Conservation (phyloP, 1,284 basidiomycete species). For the Ceratobasidium sp. region DNA sequence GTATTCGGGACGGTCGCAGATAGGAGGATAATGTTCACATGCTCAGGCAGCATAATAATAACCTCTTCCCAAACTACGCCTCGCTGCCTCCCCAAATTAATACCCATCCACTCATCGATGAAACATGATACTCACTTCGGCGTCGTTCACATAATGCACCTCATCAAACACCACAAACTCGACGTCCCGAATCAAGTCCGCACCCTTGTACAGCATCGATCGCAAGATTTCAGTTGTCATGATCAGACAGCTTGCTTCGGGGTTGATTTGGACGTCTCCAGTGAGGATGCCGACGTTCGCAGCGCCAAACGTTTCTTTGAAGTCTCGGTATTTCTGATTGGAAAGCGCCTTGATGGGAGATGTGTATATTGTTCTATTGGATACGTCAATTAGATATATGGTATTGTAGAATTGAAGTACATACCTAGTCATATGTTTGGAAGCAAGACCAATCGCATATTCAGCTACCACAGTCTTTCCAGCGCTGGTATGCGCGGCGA, state of each 20-base stretch:
- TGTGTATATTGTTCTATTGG: conserved; percentile 95
- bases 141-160: conserved; percentile 99
- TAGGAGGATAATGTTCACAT: conserved; percentile 95
- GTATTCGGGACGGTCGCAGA: conserved; percentile 99
- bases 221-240: conserved; percentile 99
- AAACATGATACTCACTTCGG: conserved; percentile 75
- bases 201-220: conserved; percentile 99
- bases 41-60: conserved; percentile 98
- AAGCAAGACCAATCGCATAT: conserved; percentile 96
- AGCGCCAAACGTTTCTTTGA: conserved; percentile 96
- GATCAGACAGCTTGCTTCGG: conserved; percentile 96
- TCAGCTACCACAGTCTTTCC: conserved; percentile 99
- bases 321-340: conserved; percentile 99
- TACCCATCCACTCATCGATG: neutral
- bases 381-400: neutral
- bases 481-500: conserved; percentile 99
- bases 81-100: conserved; percentile 67
- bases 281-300: conserved; percentile 96
- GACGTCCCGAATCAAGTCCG: conserved; percentile 97
- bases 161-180: conserved; percentile 99
- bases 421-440: conserved; percentile 98
- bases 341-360: conserved; percentile 99
- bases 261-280: conserved; percentile 99
- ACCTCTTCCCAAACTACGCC: conserved; percentile 99
- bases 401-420: conserved; percentile 47